Evolutionary conservation across 1,284 basidiomycete genomes (phyloP), one percentile per base, ranked within the genome.

Genomic region (Meira miltonrushii): DNA sequence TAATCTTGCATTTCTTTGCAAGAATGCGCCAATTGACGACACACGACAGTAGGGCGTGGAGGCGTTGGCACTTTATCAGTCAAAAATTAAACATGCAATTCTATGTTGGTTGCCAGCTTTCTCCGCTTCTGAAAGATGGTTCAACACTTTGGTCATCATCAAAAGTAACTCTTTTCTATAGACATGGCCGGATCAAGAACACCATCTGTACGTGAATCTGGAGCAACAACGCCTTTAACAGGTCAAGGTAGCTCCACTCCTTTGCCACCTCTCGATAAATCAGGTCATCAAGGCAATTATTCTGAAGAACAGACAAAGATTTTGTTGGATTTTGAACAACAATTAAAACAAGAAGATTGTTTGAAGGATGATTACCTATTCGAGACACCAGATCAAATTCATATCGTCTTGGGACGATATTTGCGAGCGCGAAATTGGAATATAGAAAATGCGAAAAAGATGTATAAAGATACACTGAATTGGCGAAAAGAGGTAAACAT

Each of bases 251-350:
- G 28, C 8, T 33, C 28, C 8, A 33, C 28, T 33, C 28, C 46
- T 15, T 23, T 53, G 11, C 23, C 15, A 39, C 5, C 25, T 12
- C 17, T 53, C 5, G 37, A 15, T 33, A 53, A 53, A 33, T 66
- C 65, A 0, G 75, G 75, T 2, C 75, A 77, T 47, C 61, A 68
- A 0, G 75, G 74, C 21, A 77, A 75, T 56, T 57, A 76, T 25
- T 62, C 63, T 1, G 37, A 59, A 0, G 38, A 60, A 1, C 75
- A 77, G 55, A 25, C 60, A 10, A 46, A 65, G n/a, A 68, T 68
- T 1, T 61, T 75, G 1, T 60, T 65, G 19, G 57, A 61, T 12
- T 61, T 77, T 1, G 59, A 57, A 4, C 5, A 40, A 11, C 37
- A 46, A 15, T 61, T 75, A 10, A 43, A 47, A n/a, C 55, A 55